Conservation (phyloP, 768 basidiomycete species). For the Suillus weaverae region DNA sequence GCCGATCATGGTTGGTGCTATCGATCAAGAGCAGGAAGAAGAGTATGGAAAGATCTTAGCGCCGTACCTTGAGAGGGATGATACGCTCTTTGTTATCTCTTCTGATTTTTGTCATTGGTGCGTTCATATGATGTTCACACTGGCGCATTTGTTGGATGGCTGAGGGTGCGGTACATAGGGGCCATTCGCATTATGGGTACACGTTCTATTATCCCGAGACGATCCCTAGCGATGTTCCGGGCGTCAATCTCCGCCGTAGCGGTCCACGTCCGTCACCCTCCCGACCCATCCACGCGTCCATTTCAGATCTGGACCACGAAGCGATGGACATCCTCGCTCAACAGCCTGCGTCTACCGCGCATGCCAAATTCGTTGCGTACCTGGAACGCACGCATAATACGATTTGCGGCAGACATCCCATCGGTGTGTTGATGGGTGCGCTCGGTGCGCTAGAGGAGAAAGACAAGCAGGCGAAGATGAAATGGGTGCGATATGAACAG, state of each 20-base stretch:
- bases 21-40: constrained; percentile 58
- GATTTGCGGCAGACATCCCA: constrained; percentile 95
- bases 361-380: constrained; percentile 65
- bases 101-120: constrained; percentile 99
- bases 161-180: constrained; percentile 47
- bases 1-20: constrained; percentile 87
- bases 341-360: constrained; percentile 56
- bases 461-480: constrained; percentile 40
- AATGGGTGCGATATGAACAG: constrained; percentile 94
- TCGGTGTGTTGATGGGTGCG: constrained; percentile 86
- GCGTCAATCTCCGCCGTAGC: constrained; percentile 51
- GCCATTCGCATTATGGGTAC: constrained; percentile 73
- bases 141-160: not conserved
- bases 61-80: constrained; percentile 72
- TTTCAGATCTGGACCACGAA: constrained; percentile 81
- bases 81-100: constrained; percentile 88
- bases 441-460: constrained; percentile 56
- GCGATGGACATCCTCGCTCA: constrained; percentile 74
- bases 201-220: constrained; percentile 81
- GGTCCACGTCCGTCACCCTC: constrained; percentile 37
- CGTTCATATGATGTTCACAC: too few species aligned
- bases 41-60: constrained; percentile 72
- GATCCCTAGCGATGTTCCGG: constrained; percentile 45
- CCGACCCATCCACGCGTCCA: constrained; percentile 81
- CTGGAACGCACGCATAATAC: constrained; percentile 83